Percentiles rank a stretch among this genome's conserved stretches.
Conservation (phyloP, 108 stramenopile species). For the Stephanodiscus minutulus region DNA sequence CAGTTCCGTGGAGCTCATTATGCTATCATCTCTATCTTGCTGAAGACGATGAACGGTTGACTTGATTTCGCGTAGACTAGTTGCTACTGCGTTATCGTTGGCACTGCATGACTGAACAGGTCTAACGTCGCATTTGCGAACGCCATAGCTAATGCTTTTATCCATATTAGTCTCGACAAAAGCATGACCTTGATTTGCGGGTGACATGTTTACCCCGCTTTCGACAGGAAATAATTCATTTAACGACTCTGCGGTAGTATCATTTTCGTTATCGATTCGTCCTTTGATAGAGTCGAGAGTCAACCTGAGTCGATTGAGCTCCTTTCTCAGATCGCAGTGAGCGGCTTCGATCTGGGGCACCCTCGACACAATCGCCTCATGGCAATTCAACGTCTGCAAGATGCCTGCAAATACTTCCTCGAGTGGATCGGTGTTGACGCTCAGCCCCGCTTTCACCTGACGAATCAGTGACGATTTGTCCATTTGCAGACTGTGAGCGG, state of each 20-base stretch:
- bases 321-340: conserved; percentile 29
- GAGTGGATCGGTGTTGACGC: conserved; percentile 5
- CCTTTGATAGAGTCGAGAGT: conserved; percentile 4
- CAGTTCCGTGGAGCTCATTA: conserved; percentile 26
- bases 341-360: conserved; percentile 10
- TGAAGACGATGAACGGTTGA: conserved; percentile 21
- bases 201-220: background rate
- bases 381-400: conserved; percentile 8
- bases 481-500: background rate
- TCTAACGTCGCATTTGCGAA: conserved; percentile 2
- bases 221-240: background rate
- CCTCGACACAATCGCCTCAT: conserved; percentile 16
- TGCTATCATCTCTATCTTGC: conserved; percentile 24
- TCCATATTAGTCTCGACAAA: background rate
- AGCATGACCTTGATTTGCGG: background rate
- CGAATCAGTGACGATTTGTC: conserved; percentile 3
- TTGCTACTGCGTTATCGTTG: background rate
- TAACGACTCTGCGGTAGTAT: background rate
- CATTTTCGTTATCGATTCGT: background rate
- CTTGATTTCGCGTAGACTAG: conserved; percentile 30
- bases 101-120: conserved; percentile 2
- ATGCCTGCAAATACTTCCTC: conserved; percentile 8
- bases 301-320: conserved; percentile 19
- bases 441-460: conserved; percentile 15
- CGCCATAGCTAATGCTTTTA: conserved; percentile 3